Conservation (phyloP, 768 basidiomycete genomes). For the Dioszegia aurantiaca region DNA sequence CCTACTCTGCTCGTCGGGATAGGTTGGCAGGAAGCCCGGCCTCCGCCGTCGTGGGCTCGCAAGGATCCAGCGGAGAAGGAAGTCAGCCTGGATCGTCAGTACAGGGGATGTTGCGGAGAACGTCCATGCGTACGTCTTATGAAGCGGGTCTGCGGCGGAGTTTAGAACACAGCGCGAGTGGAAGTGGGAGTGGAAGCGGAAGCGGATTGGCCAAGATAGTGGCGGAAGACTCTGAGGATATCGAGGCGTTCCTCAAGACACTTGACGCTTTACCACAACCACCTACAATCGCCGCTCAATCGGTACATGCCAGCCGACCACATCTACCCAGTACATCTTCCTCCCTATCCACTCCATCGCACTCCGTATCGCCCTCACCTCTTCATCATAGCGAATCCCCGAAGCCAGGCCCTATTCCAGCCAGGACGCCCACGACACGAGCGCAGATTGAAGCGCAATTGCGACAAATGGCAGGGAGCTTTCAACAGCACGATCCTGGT, state of each 20-base stretch:
- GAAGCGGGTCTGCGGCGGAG: constrained; percentile 36
- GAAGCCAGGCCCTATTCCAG: constrained; percentile 8
- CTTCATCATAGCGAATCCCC: constrained; percentile 1
- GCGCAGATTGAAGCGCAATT: constrained; percentile 45
- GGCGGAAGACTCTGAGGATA: constrained; percentile 43
- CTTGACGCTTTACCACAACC: constrained; percentile 47
- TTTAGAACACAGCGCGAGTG: constrained; percentile 21
- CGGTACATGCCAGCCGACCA: constrained; percentile 27
- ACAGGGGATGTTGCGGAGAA: constrained; percentile 22
- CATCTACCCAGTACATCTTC: constrained; percentile 46
- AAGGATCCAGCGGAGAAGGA: constrained; percentile 38
- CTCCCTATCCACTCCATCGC: constrained; percentile 34
- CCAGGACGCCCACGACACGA: constrained; percentile 40
- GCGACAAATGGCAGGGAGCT: constrained; percentile 42
- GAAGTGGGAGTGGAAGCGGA: constrained; percentile 10
- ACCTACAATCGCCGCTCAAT: constrained; percentile 42
- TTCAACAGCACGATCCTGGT: constrained; percentile 19
- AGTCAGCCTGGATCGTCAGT: constrained; percentile 26
- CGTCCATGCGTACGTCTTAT: constrained; percentile 30
- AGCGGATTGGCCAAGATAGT: constrained; percentile 7
- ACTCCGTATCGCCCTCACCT: constrained; percentile 24
- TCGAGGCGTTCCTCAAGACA: constrained; percentile 49
- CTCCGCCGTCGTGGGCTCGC: constrained; percentile 21
- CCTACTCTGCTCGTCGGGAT: constrained; percentile 36
- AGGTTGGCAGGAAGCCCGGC: constrained; percentile 15